phyloP scores from a whole-genome alignment of 1,139 yeast genomes.

The Yueomyces sp. region DNA sequence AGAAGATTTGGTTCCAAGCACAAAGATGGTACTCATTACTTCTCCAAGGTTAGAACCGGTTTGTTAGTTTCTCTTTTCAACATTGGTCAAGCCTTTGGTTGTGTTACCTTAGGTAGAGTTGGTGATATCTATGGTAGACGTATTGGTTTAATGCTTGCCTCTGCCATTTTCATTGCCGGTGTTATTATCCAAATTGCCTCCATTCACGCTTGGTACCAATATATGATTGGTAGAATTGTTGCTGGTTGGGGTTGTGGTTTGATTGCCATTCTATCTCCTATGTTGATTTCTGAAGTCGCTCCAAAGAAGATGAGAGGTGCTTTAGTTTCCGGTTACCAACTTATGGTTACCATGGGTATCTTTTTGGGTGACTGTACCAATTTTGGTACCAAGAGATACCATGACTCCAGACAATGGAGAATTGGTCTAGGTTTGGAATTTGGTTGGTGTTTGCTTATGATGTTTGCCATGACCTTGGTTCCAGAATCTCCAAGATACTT shows the following conservation, averaged over 20 bases:
- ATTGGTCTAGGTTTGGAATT: not conserved
- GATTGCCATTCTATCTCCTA: conserved; percentile 40
- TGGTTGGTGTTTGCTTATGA: conserved; percentile 14
- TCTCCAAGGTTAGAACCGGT: conserved; percentile 40
- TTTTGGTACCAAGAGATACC: not conserved
- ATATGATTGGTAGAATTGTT: conserved; percentile 39
- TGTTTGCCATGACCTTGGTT: conserved; percentile 45
- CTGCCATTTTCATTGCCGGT: conserved; percentile 38
- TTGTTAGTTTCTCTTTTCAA: conserved; percentile 51
- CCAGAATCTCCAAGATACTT: conserved; percentile 73
- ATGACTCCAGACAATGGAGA: not conserved
- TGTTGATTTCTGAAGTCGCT: conserved; percentile 43
- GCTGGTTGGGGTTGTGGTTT: conserved; percentile 45
- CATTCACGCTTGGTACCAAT: conserved; percentile 35
- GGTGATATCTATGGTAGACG: conserved; percentile 47
- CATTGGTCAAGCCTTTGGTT: conserved; percentile 64
- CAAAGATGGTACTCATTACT: conserved; percentile 22
- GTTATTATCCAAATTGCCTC: conserved; percentile 31
- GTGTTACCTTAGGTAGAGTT: conserved; percentile 41
- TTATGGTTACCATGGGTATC: conserved; percentile 44
- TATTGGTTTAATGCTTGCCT: conserved; percentile 33
- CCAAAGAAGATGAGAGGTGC: conserved; percentile 44
- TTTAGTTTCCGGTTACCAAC: conserved; percentile 43
- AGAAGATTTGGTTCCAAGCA: conserved; percentile 32
- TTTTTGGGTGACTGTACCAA: conserved; percentile 33